Base-by-base conservation (phyloP, 305 asterid species). In the Rubia balearica region DNA sequence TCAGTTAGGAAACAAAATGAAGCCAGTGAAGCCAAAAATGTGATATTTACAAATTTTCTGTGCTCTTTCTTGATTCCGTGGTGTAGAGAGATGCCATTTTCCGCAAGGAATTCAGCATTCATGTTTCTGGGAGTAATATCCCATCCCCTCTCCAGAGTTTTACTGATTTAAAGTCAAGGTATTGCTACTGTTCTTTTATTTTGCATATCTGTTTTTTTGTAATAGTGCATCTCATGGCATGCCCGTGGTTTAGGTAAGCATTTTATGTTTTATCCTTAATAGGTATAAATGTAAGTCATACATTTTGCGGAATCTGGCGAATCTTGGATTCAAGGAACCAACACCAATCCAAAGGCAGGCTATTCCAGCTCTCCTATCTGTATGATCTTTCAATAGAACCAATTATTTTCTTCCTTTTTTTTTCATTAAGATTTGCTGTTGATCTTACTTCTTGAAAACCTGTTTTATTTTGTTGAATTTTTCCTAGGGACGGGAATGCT, bases 341-440 rank as follows among this genome's bases (percentile, higher is more conserved):
- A 92, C 98, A 60, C 96, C 98, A 33, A 90, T 92, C 84, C 98
- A 92, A 88, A 90, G 85, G 92, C 98, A 92, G 96, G 83, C 98
- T 77, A 90, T 88, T 84, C 91, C 96, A 79, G 86, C 86, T 79
- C 84, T 92, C 73, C 80, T 90, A 88, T 87, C 96, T 75, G 98
- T 90, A 92, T 86, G 96, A 73, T 79, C 68, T 82, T 83, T 78
- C 74, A 72, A 81, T 81, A 78, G 75, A 80, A 69, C 84, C 66
- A 46, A 24, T 24, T 24, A 24, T 24, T 24, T 24, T 66, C 6
- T 70, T 60, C 71, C 57, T 74, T 56, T 53, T 46, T 49, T 48
- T 48, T n/a, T 45, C 33, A 13, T 56, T 74, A 38, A 22, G 51
- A 55, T 69, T 36, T 69, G 51, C 21, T 69, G 53, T 69, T 40